Percentiles rank a stretch among this genome's conserved stretches.
Conservation (phyloP, 352 stramenopile species). For the Pythium rhizo-oryzae region DNA sequence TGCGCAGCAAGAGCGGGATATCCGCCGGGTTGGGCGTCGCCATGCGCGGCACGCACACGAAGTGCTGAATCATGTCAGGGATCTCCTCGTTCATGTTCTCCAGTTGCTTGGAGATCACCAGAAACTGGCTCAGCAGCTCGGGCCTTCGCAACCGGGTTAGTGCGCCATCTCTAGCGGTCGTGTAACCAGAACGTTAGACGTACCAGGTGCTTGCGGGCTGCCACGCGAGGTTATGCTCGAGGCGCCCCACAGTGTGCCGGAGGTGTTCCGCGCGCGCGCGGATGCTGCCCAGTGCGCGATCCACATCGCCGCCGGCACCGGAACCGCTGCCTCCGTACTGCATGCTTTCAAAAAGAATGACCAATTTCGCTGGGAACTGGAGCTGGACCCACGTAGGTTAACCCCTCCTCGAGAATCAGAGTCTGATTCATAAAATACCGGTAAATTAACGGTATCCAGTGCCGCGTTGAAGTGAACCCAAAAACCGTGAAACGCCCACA, state of each 20-base stretch:
- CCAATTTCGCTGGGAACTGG: background rate
- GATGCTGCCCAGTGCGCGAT: constrained; percentile 80
- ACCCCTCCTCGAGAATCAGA: constrained; percentile 13
- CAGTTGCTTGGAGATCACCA: constrained; percentile 87
- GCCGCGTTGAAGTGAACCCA: constrained; percentile 7
- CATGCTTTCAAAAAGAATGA: constrained; percentile 1
- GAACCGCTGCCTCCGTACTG: constrained; percentile 20
- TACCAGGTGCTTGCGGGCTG: constrained; percentile 81
- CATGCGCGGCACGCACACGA: constrained; percentile 83
- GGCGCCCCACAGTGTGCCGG: constrained; percentile 69
- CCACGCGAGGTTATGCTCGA: constrained; percentile 83
- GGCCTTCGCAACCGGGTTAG: constrained; percentile 38
- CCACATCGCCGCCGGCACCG: constrained; percentile 56
- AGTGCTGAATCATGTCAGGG: constrained; percentile 83
- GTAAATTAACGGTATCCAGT: constrained; percentile 12
- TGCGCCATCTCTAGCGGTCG: too few species aligned
- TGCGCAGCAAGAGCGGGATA: constrained; percentile 77
- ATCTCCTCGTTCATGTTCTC: constrained; percentile 91
- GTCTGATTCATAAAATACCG: constrained; percentile 14
- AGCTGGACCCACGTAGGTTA: constrained; percentile 10
- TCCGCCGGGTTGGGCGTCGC: constrained; percentile 77
- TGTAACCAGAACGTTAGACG: background rate
- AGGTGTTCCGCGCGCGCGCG: constrained; percentile 79
- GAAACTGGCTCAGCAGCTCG: constrained; percentile 83
- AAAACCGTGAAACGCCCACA: background rate